A percentile compares a stretch with the other conserved stretches of the same genome.
Evolutionary conservation across 23 red algal genomes (phyloP).

Genomic region (Porphyridium purpureum): DNA sequence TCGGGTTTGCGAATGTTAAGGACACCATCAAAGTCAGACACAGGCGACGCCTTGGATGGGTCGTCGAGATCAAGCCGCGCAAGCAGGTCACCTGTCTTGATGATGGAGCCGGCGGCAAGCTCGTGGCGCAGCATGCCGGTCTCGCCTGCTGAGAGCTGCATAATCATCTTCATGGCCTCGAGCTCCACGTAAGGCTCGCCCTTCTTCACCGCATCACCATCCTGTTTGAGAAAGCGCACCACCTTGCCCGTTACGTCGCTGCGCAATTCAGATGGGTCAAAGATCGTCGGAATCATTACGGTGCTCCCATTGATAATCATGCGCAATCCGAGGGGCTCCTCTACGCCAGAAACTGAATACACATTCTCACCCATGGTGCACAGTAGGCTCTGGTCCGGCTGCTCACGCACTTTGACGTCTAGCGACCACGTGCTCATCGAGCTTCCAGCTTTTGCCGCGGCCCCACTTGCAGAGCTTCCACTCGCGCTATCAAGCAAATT

Average conservation of each 20-base stretch:
- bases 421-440: no score
- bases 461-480: no score
- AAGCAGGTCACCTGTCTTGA: constrained; percentile 70
- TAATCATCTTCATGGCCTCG: no score
- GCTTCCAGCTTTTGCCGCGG: no score
- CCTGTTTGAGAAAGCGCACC: constrained; percentile 64
- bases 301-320: constrained; percentile 84
- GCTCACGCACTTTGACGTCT: no score
- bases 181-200: constrained; percentile 66
- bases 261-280: constrained; percentile 52
- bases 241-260: constrained; percentile 66
- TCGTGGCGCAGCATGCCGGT: constrained; percentile 42
- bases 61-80: constrained; percentile 73
- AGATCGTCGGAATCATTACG: constrained; percentile 48
- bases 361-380: no score
- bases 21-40: no score
- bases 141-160: constrained; percentile 52
- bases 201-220: constrained; percentile 47
- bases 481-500: no score
- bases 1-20: no score
- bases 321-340: constrained; percentile 60
- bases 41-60: constrained; percentile 74
- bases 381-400: no score
- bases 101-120: constrained; percentile 31
- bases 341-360: constrained; percentile 39